Conservation (phyloP, 176 grass and related monocot species). For the Puya raimondii region DNA sequence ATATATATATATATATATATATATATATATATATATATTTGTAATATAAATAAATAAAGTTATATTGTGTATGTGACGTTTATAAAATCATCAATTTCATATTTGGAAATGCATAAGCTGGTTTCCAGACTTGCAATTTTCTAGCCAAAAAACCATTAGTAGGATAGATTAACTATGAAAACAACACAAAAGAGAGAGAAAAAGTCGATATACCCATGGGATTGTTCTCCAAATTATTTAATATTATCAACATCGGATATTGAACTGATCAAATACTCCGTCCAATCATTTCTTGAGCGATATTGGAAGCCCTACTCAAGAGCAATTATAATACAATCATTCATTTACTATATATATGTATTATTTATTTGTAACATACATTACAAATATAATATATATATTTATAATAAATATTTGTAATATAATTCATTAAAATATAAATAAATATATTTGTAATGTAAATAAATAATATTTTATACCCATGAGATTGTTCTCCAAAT, state of each 20-base stretch:
- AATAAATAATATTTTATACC: conserved; percentile 31
- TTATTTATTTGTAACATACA: neutral
- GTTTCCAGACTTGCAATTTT: conserved; percentile 63
- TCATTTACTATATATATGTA: neutral
- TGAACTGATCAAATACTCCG: neutral
- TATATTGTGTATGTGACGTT: conserved; percentile 58
- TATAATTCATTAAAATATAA: too few species aligned
- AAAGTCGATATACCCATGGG: neutral
- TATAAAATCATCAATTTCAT: conserved; percentile 59
- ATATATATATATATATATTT: too few species aligned
- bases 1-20: too few species aligned
- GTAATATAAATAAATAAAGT: conserved; percentile 14
- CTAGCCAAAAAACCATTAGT: conserved; percentile 42
- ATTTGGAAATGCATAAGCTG: conserved; percentile 63
- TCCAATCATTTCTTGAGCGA: neutral
- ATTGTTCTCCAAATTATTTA: neutral
- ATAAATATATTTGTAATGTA: too few species aligned
- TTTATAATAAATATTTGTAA: too few species aligned
- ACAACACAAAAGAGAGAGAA: conserved; percentile 37
- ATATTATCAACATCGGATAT: neutral
- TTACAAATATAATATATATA: neutral
- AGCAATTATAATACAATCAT: neutral
- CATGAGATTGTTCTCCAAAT: neutral
- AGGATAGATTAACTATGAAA: conserved; percentile 64
- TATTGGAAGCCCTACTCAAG: neutral